Base-by-base conservation (phyloP, 2,329 filamentous ascomycete genomes). In the Penicillium hordei region DNA sequence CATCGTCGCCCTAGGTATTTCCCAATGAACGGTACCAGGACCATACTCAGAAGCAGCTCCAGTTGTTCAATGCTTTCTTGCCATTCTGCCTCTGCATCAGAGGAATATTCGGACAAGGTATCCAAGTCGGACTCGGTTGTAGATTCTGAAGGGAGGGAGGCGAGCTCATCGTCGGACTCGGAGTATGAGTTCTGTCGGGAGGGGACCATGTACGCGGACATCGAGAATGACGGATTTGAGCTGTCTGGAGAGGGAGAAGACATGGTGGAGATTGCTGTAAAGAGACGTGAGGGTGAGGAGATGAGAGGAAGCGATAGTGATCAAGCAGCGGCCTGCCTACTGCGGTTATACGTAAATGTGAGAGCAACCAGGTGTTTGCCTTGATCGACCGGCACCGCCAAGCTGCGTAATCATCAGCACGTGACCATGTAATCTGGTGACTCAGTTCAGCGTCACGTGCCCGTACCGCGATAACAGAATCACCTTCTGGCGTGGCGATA, bases 1-100 rank as follows among this genome's bases (percentile, higher is more conserved):
- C 93, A 95, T 76, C 91, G 95, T 74, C 94, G 85, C 45, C 94
- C 94, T 75, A 97, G 86, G 78, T 92, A 97, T 78, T 97, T 99
- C 58, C 94, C 94, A 66, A 91, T 81, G 75, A 96, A 97, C 3
- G 94, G 94, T 50, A 99, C 89, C 66, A 97, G 76, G 48, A 97
- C 89, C 91, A 99, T 96, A 21, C 90, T 96, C 72, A 97, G 77
- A 65, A 99, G 82, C 64, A 97, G 82, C 79, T 99, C 92, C 59
- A 99, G 78, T 78, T 99, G 94, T 76, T 97, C 91, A 62, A 99
- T 79, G 68, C 90, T 96, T 69, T 93, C 90, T 68, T 93, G 89
- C 94, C 94, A 99, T 78, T 99, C 93, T 60, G 85, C 85, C 76
- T 99, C 93, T 10, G 94, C 94, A 72, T 97, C 93, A 39, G 89